phyloP scores from a whole-genome alignment of 805 yeast genomes.

The Metschnikowia hibisci region DNA sequence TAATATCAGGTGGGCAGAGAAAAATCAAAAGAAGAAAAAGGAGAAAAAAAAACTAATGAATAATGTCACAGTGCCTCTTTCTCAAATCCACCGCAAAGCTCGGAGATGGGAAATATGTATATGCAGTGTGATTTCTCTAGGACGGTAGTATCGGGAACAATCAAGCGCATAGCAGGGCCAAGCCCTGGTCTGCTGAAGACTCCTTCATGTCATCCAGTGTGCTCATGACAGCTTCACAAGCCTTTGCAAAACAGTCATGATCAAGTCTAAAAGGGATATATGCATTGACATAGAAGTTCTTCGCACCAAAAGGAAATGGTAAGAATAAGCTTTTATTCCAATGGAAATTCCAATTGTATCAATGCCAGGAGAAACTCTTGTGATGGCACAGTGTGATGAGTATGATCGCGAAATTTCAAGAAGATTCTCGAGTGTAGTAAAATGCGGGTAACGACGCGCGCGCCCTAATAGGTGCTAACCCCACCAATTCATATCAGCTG shows the following conservation, averaged over 20 bases:
- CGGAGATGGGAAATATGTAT: conserved; percentile 79
- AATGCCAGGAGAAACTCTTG: no score
- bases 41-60: background rate
- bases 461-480: conserved; percentile 1
- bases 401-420: conserved; percentile 5
- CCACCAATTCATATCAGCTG: background rate
- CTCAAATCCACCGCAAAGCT: conserved; percentile 65
- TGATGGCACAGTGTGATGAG: background rate
- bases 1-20: background rate
- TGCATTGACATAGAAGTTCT: background rate
- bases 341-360: no score
- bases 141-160: conserved; percentile 54
- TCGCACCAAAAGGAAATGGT: background rate
- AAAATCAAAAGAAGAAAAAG: no score
- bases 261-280: background rate
- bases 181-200: conserved; percentile 13
- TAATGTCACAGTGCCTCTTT: conserved; percentile 70
- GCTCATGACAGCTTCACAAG: conserved; percentile 14
- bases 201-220: conserved; percentile 16
- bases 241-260: conserved; percentile 15
- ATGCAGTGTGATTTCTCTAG: conserved; percentile 55
- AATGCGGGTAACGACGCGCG: conserved; percentile 8
- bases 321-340: no score
- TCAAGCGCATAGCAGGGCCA: conserved; percentile 10
- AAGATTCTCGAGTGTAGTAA: conserved; percentile 12